Conservation (phyloP, 352 stramenopile genomes). For the Phytophthora boehmeriae region DNA sequence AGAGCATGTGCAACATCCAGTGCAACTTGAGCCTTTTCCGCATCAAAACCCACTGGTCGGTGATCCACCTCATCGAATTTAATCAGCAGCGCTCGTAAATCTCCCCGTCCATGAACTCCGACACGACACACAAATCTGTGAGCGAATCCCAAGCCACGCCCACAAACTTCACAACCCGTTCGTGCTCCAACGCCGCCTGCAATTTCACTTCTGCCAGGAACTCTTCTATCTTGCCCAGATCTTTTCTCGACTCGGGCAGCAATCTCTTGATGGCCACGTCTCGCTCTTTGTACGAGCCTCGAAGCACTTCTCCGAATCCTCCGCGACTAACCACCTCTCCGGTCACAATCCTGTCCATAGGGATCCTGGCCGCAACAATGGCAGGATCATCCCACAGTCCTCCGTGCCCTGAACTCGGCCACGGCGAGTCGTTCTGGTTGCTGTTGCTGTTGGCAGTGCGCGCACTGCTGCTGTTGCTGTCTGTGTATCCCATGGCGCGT, state of each 20-base stretch:
- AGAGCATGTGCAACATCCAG: slow-evolving; percentile 64
- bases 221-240: slow-evolving; percentile 50
- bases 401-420: slow-evolving; percentile 26
- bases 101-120: slow-evolving; percentile 53
- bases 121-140: slow-evolving; percentile 44
- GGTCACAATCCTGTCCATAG: slow-evolving; percentile 45
- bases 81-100: slow-evolving; percentile 45
- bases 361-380: slow-evolving; percentile 52
- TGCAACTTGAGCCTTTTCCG: slow-evolving; percentile 54
- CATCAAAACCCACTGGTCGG: slow-evolving; percentile 39
- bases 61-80: slow-evolving; percentile 32
- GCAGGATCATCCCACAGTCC: slow-evolving; percentile 53
- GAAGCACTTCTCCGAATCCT: slow-evolving; percentile 55
- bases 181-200: slow-evolving; percentile 38
- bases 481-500: slow-evolving; percentile 26
- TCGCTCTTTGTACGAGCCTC: slow-evolving; percentile 39
- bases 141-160: slow-evolving; percentile 51
- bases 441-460: slow-evolving; percentile 27
- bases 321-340: slow-evolving; percentile 48
- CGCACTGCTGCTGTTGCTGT: slow-evolving; percentile 22
- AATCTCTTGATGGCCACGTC: slow-evolving; percentile 60
- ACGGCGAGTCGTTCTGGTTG: slow-evolving; percentile 21
- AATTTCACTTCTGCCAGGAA: slow-evolving; percentile 62
- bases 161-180: slow-evolving; percentile 41
- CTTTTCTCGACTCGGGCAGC: slow-evolving; percentile 40